These are phyloP conservation scores for Magnolia sinica DNA, from an alignment of 164 flowering plant species.

Conservation along the genomic window DNA sequence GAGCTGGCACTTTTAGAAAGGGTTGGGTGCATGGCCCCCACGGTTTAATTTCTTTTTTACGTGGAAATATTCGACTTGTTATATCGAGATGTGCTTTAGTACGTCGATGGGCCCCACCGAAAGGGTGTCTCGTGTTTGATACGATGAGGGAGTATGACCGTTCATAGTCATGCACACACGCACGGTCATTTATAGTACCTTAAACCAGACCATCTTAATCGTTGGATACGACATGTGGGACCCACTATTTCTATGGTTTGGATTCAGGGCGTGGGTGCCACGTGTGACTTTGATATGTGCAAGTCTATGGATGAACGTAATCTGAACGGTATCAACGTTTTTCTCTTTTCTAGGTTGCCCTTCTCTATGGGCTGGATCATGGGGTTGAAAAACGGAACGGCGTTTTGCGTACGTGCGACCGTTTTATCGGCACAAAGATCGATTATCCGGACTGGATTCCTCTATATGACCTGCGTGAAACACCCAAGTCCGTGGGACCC, in stretches of 20 bases:
- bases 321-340: background rate
- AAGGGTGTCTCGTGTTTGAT: background rate
- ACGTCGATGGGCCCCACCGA: background rate
- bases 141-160: background rate
- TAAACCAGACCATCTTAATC: no score
- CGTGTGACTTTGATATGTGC: background rate
- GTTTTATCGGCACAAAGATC: background rate
- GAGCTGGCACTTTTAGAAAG: conserved; percentile 39
- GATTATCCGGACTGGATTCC: background rate
- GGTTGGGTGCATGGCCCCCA: conserved; percentile 20
- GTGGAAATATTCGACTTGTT: conserved; percentile 7
- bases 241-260: no score
- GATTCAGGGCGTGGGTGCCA: no score
- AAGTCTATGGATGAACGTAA: background rate
- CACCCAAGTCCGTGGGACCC: no score
- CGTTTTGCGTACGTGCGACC: background rate
- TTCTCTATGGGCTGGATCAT: no score
- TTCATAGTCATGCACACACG: background rate
- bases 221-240: no score
- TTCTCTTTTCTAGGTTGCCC: background rate
- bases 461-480: no score
- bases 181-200: background rate
- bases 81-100: conserved; percentile 5
- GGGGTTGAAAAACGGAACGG: background rate
- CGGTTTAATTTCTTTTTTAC: background rate